Evolutionary conservation across 805 yeast genomes (phyloP), one percentile per base, ranked within the genome.

Genomic region (Kazachstania kunashirensis): DNA sequence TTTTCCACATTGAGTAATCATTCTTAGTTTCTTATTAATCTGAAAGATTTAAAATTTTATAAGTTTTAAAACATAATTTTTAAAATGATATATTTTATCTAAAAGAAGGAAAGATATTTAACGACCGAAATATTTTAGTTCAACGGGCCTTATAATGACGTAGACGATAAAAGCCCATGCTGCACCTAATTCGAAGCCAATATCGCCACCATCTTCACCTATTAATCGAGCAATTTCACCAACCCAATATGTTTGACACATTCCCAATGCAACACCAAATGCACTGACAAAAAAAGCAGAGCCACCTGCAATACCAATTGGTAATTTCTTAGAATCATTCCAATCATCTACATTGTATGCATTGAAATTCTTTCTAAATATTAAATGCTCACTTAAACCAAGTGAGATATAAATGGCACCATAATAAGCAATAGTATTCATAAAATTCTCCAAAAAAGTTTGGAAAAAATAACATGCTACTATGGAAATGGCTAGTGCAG

Each of bases 401-500:
- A 86, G 75, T 32, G 82, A 73, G 53, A 73, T 75, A 64, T 86
- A 88, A 52, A 85, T 80, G 40, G 94, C 86, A 54, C 85, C 70
- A 75, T 92, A 86, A 71, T 88, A 86, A 49, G 84, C 89, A 60
- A 88, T 85, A 58, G 85, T 65, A 65, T 82, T 75, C 96, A 86
- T 84, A 63, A 86, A 88, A 64, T 83, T 75, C 42, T 70, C 70
- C 79, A 86, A 79, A 50, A 82, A 85, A 12, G 57, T 49, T 39
- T 69, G 75, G 60, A 88, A 88, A 37, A 69, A 55, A 66, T 80
- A 79, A 66, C 79, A 83, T 29, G 84, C 96, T 30, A 95, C 94
- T 47, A 86, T 85, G 53, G 94, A 76, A 53, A 86, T 78, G 35
- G 86, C 95, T 57, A 86, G 67, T 21, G 88, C 74, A 31, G 76